phyloP scores from a whole-genome alignment of 208 protist species.

The Crithidia sp. region DNA sequence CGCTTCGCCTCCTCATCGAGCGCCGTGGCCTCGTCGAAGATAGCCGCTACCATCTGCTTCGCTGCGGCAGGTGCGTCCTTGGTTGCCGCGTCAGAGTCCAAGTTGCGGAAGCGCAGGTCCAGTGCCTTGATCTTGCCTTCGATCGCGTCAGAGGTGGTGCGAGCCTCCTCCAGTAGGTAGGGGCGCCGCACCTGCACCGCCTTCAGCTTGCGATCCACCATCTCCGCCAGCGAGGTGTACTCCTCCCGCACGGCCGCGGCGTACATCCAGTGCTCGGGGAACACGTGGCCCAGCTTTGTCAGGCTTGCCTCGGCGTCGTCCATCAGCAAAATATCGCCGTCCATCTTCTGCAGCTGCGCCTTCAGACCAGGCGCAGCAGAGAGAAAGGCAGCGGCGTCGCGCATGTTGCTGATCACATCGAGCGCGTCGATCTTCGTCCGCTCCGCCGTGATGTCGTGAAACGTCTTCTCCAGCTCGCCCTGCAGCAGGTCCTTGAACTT shows the following conservation, averaged over 20 bases:
- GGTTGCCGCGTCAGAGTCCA: slow-evolving; percentile 47
- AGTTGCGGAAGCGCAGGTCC: slow-evolving; percentile 44
- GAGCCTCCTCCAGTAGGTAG: slow-evolving; percentile 65
- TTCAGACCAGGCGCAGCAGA: slow-evolving; percentile 79
- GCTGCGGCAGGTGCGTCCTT: slow-evolving; percentile 40
- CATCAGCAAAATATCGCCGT: slow-evolving; percentile 73
- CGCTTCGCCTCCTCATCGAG: slow-evolving; percentile 79
- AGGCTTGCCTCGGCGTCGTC: slow-evolving; percentile 87
- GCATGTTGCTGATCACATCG: slow-evolving; percentile 90
- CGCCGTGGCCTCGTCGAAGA: slow-evolving; percentile 70
- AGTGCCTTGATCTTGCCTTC: slow-evolving; percentile 60
- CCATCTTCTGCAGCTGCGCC: slow-evolving; percentile 56
- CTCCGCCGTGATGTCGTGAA: slow-evolving; percentile 55
- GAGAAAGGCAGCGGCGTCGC: slow-evolving; percentile 75
- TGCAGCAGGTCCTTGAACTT: slow-evolving; percentile 89
- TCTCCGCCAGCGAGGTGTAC: slow-evolving; percentile 92
- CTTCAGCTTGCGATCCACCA: slow-evolving; percentile 92
- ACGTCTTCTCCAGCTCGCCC: slow-evolving; percentile 61
- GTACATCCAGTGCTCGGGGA: slow-evolving; percentile 94
- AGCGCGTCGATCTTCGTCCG: slow-evolving; percentile 77
- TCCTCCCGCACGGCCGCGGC: slow-evolving; percentile 91
- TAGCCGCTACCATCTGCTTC: slow-evolving; percentile 67
- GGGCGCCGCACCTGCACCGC: slow-evolving; percentile 80
- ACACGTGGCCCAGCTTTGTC: slow-evolving; percentile 84
- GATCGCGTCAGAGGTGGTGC: slow-evolving; percentile 59